Base-by-base conservation (phyloP, 805 yeast species). In the Yarrowia phangngaensis region DNA sequence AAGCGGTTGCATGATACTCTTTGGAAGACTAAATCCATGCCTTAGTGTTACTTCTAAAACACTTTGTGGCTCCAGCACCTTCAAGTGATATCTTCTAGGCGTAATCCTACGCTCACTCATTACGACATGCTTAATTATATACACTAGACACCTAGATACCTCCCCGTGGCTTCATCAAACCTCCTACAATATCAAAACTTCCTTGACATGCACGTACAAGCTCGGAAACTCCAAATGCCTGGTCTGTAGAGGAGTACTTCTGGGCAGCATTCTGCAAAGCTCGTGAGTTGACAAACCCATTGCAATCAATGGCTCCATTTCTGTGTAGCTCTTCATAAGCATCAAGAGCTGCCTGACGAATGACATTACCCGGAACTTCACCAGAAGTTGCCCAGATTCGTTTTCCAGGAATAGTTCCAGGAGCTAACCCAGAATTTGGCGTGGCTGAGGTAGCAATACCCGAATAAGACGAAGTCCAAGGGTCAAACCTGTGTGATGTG, bases 401-500 rank as follows among this genome's bases (percentile, higher is more conserved):
- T 20, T 28, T 27, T 2, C 20, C 47, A 7, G 33, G 20, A 2
- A 7, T 7, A 28, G 31, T 8, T n/a, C n/a, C 7, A 22, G 9
- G 9, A 9, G 24, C 24, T 22, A 9, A 22, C 24, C 9, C 7
- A 22, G 24, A 7, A 9, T 7, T 9, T 22, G 24, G 31, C 16
- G 33, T 38, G 26, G 20, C 14, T 6, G 47, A 40, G 5, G 47
- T 27, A 20, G 29, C 35, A 12, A 41, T 41, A 2, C 48, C 35
- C 3, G 48, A 41, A 15, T 29, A 41, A 2, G 48, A 41, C 27
- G 48, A 41, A 12, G 16, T 41, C 48, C 48, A 41, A 22, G 48
- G 48, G n/a, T 41, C 48, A 8, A 41, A 41, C 4, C 48, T 26
- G 15, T 24, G 43, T 14, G n/a, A n/a, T n/a, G n/a, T n/a, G n/a